Evolutionary conservation across 495 filamentous ascomycete genomes (phyloP).

Genomic region (Penicillium bovifimosum): DNA sequence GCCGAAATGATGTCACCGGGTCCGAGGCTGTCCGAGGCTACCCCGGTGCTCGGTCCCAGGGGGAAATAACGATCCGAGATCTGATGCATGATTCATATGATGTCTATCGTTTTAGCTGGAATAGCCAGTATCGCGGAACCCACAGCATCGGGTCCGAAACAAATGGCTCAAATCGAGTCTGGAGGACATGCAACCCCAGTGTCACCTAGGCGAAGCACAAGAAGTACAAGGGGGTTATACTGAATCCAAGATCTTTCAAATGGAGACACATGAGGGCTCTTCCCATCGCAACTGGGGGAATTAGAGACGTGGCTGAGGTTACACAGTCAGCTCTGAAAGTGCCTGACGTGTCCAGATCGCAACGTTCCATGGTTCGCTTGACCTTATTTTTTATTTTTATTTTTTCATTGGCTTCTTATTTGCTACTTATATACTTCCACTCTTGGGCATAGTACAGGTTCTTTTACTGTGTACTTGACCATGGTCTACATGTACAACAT

Average conservation of each 20-base stretch:
- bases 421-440: background rate
- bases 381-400: background rate
- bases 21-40: background rate
- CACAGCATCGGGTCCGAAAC: background rate
- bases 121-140: too few relatives aligned
- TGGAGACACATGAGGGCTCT: background rate
- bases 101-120: too few relatives aligned
- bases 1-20: background rate
- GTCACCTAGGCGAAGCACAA: background rate
- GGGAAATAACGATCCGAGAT: too few relatives aligned
- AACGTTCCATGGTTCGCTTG: constrained; percentile 5
- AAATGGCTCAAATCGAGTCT: background rate
- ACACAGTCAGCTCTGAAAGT: constrained; percentile 7
- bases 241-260: background rate
- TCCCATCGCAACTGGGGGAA: constrained; percentile 1
- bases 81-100: too few relatives aligned
- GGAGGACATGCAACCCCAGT: background rate
- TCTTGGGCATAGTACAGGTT: too few relatives aligned
- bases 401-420: background rate
- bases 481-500: too few relatives aligned
- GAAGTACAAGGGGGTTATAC: background rate
- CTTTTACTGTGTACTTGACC: too few relatives aligned
- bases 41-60: background rate
- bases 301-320: constrained; percentile 4
- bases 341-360: constrained; percentile 3